Base-by-base conservation (phyloP, 352 stramenopile genomes). In the Achlya hypogyna region DNA sequence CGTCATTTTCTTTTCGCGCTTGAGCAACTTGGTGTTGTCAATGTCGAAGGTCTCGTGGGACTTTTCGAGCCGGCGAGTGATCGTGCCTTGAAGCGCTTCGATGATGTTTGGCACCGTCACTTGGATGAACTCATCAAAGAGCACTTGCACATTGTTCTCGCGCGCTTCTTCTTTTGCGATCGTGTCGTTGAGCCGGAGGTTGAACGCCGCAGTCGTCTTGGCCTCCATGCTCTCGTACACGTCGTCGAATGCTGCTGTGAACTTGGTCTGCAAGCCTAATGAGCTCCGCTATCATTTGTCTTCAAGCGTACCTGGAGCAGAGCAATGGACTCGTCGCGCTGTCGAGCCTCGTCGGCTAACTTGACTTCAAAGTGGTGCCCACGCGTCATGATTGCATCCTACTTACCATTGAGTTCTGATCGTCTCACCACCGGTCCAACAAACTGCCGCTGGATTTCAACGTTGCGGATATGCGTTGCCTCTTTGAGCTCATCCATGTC, bases 1-100 rank as follows among this genome's bases (percentile, higher is more conserved):
- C n/a, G 84, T 67, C 16, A 90, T 93, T 74, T 97, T 96, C 71
- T 86, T 82, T 70, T 97, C 89, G 38, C 88, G 83, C 73, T 96
- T 96, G 42, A 84, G 75, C 27, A 94, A 91, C 74, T 97, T 97
- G 62, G 89, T 84, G 71, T 97, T 97, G 60, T 97, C 89, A 53
- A 97, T 96, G 71, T 97, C 87, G 69, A 97, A 96, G 9, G 82
- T 93, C 73, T 97, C 89, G 72, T 91, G 78, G 62, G 86, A 91
- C 74, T 96, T 96, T 53, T 92, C 78, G 20, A 97, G 78, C 53
- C 90, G 91, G 5, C 87, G 80, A 20, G 89, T 95, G 60, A 97
- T 91, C 23, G 79, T 75, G 31, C 89, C 88, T 51, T 93, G 88
- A 51, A 96, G 74, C 27, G 80, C 79, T 65, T 97, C 89, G 71